Evolutionary conservation across 768 basidiomycete genomes (phyloP), one percentile per base, ranked within the genome.

Genomic region (Mycena indigotica): DNA sequence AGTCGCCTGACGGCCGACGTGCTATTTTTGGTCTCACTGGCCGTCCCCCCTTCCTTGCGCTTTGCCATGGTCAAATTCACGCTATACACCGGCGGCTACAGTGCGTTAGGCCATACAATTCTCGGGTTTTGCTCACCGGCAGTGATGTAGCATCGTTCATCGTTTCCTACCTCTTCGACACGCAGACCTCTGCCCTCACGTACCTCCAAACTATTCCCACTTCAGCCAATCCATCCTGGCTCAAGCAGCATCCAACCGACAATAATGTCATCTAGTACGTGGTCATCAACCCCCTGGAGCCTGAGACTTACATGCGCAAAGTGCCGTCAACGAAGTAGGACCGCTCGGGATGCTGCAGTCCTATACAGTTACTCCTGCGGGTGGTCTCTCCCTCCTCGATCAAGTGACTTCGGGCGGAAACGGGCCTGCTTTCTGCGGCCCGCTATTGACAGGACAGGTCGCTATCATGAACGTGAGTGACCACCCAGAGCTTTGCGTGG

Each of bases 41-140:
- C 41, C 13, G 12, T 44, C 12, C 41, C 41, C n/a, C 24, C 35
- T 19, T 21, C 52, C 4, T 8, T 32, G 19, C n/a, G n/a, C n/a
- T n/a, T n/a, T n/a, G 25, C 17, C 35, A 80, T 79, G 78, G 78
- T 80, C 66, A 80, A 76, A 59, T 73, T 78, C 57, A 76, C 69
- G 2, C 76, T 80, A 57, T 70, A 79, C 28, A 78, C 77, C 6
- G 77, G 78, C 29, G 77, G 77, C 10, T 77, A 72, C 58, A 29
- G 50, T 51, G 28, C 23, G 50, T 51, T 32, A 8, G 21, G 13
- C 26, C 24, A n/a, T 30, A 4, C 16, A 17, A 17, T 23, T 17
- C 23, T 46, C 44, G 8, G 8, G 12, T 8, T 21, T 17, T 10
- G 12, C 19, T 23, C 8, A 46, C 44, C 19, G 12, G 44, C 16